Percentiles rank a stretch among this genome's conserved stretches.
These are phyloP conservation scores for Handroanthus guayacan DNA, from an alignment of 257 asterid species.

Conservation along the genomic window DNA sequence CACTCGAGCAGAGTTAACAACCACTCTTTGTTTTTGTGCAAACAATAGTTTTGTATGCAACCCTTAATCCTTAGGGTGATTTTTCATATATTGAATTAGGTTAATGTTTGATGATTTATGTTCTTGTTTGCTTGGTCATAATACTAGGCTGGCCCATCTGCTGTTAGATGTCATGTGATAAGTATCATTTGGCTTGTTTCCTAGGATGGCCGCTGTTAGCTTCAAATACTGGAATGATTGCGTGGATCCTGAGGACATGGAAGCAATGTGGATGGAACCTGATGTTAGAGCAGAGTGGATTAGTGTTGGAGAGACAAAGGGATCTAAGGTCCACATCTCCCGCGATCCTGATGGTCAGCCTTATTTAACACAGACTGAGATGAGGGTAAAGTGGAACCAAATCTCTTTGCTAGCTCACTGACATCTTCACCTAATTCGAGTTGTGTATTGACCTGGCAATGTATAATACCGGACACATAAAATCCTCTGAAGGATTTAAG, in stretches of 20 bases:
- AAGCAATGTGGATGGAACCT: slow-evolving; percentile 86
- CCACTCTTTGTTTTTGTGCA: slow-evolving; percentile 14
- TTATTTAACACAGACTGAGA: slow-evolving; percentile 90
- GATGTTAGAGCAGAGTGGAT: slow-evolving; percentile 85
- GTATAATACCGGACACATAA: neutral
- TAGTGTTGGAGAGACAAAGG: slow-evolving; percentile 81
- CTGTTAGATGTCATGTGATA: slow-evolving; percentile 31
- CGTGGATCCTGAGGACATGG: slow-evolving; percentile 78
- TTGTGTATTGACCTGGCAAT: neutral
- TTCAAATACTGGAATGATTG: slow-evolving; percentile 97
- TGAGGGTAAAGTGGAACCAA: slow-evolving; percentile 66
- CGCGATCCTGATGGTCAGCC: slow-evolving; percentile 97
- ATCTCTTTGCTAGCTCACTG: slow-evolving; percentile 14
- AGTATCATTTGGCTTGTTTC: slow-evolving; percentile 23
- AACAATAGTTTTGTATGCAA: slow-evolving; percentile 1
- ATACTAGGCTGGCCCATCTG: neutral
- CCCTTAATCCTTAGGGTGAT: neutral
- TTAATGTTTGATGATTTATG: neutral
- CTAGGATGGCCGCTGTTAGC: slow-evolving; percentile 64
- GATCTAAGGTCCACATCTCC: slow-evolving; percentile 83
- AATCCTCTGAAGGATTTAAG: slow-evolving; percentile 13
- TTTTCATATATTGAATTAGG: neutral
- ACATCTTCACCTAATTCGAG: neutral
- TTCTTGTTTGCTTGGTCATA: neutral
- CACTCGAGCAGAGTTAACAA: slow-evolving; percentile 25